Base-by-base conservation (phyloP, 2,329 filamentous ascomycete genomes). In the Fonsecaea erecta region DNA sequence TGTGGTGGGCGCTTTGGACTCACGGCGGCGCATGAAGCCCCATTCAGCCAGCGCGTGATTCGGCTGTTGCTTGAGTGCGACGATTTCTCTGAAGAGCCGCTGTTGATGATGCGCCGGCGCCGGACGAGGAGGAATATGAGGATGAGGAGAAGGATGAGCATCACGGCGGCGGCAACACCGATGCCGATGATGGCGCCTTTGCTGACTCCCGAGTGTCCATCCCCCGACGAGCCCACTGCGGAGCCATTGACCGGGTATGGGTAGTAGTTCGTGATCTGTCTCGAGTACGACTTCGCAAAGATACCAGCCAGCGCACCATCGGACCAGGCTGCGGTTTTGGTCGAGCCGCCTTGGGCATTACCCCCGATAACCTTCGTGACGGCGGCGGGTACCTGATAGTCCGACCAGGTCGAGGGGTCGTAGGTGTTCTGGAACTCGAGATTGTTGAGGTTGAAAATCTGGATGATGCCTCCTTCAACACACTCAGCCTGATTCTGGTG, bases 151-250 rank as follows among this genome's bases (percentile, higher is more conserved):
- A 48, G 43, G 21, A 48, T 21, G 55, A 86, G 76, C 52, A 88
- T 81, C 1, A 87, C 77, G 2, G 86, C 86, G 1, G 88, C 79
- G 3, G 89, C 82, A 3, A 88, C 85, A 16, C 86, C 86, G 0
- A 90, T 76, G 1, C 90, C 84, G 0, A 88, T 86, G 0, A 88
- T 86, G 0, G 82, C 83, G 1, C 89, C 81, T 81, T 63, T 64
- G 60, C 57, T 65, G 30, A 67, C 46, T 6, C 63, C 63, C 11
- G 57, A 64, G 43, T 46, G n/a, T 37, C 46, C 57, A n/a, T 62
- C 30, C 24, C 60, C 55, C 12, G 55, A 60, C 26, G 48, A 21
- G 16, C 43, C 34, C 63, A 2, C 74, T 62, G n/a, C 69, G 72
- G 7, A 71, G 73, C 74, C 52, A 32, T 53, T 53, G 5, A 64